phyloP scores from a whole-genome alignment of 2,329 filamentous ascomycete species.

The Tolypocladium sp. region DNA sequence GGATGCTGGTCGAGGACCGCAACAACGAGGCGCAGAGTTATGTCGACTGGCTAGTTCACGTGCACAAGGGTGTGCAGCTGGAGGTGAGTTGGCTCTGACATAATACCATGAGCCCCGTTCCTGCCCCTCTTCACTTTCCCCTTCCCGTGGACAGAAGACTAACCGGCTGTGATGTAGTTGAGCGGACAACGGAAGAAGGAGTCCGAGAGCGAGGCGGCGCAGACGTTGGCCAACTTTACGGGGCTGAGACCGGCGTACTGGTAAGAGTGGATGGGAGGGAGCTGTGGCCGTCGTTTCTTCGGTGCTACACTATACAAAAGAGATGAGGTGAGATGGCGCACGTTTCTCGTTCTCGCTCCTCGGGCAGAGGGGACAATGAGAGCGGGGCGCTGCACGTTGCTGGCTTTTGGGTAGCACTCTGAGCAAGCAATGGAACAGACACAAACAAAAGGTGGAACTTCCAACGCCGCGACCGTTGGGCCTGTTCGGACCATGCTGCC shows the following conservation, averaged over 20 bases:
- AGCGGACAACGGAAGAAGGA: conserved; percentile 66
- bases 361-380: background rate
- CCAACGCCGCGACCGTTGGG: background rate
- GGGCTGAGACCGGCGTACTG: conserved; percentile 52
- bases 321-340: background rate
- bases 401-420: background rate
- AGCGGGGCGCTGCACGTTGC: background rate
- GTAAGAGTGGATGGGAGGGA: conserved; percentile 11
- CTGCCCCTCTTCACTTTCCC: background rate
- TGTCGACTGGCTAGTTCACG: conserved; percentile 94
- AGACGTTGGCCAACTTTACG: conserved; percentile 44
- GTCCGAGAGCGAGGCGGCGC: conserved; percentile 36
- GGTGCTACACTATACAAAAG: background rate
- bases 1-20: conserved; percentile 82
- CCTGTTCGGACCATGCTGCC: too few relatives aligned
- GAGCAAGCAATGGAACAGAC: background rate
- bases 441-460: background rate
- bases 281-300: background rate
- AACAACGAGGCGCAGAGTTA: conserved; percentile 98
- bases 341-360: background rate
- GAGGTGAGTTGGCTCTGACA: conserved; percentile 49
- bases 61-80: conserved; percentile 86
- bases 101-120: background rate
- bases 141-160: conserved; percentile 4
- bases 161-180: conserved; percentile 32